Percentiles rank a stretch among this genome's conserved stretches.
Evolutionary conservation across 2,329 filamentous ascomycete genomes (phyloP).

Genomic region (Alternaria novae-zelandiae): DNA sequence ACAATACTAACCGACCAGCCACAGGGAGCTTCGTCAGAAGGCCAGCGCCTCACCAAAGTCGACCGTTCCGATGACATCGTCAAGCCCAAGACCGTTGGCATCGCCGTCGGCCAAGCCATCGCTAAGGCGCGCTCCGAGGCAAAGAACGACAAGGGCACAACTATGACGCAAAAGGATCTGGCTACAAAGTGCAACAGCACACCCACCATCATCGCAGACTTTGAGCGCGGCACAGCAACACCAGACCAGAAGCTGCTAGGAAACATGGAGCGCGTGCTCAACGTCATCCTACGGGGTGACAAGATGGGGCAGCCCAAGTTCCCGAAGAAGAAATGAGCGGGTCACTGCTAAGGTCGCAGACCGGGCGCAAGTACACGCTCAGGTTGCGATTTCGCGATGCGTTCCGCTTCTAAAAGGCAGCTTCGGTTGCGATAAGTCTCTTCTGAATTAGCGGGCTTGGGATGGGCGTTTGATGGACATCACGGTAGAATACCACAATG

Average conservation of each 20-base stretch:
- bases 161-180: constrained; percentile 87
- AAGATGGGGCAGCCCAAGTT: constrained; percentile 88
- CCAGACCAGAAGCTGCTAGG: constrained; percentile 85
- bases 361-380: background rate
- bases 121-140: constrained; percentile 77
- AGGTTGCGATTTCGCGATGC: background rate
- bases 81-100: constrained; percentile 87
- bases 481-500: constrained; percentile 15
- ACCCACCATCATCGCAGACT: constrained; percentile 77
- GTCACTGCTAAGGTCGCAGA: background rate
- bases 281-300: constrained; percentile 82
- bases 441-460: constrained; percentile 38
- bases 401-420: background rate
- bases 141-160: constrained; percentile 73
- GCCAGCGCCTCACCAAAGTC: constrained; percentile 96
- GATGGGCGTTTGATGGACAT: constrained; percentile 31
- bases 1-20: constrained; percentile 15
- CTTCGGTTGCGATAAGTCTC: constrained; percentile 12
- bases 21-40: constrained; percentile 65
- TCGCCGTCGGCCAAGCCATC: constrained; percentile 82
- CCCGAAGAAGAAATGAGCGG: constrained; percentile 63
- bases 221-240: constrained; percentile 78
- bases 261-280: constrained; percentile 82
- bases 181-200: constrained; percentile 92
- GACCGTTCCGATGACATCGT: constrained; percentile 97